Conservation (phyloP, 148 eudicot genomes). For the Dianthus caryophyllus region DNA sequence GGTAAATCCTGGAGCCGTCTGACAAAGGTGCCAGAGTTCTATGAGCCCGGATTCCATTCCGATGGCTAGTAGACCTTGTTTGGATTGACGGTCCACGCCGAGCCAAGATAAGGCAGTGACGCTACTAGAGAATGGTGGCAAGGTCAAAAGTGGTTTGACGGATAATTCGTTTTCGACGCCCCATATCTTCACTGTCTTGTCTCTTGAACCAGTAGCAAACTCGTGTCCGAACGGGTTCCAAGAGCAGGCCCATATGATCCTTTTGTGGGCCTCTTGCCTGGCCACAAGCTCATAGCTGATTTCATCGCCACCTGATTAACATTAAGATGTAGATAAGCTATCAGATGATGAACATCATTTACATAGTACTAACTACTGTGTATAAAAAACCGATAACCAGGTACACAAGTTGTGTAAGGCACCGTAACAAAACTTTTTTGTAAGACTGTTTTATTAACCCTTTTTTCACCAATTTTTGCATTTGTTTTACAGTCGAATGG, state of each 20-base stretch:
- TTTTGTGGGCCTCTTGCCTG: slow-evolving; percentile 87
- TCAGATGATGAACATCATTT: neutral
- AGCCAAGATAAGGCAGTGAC: slow-evolving; percentile 86
- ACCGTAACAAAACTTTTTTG: too few relatives aligned
- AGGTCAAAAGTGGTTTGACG: slow-evolving; percentile 49
- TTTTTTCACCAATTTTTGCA: too few relatives aligned
- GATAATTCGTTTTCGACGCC: slow-evolving; percentile 43
- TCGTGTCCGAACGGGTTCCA: slow-evolving; percentile 89
- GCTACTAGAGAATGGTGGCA: slow-evolving; percentile 62
- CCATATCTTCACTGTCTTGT: slow-evolving; percentile 90
- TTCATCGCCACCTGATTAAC: slow-evolving; percentile 45
- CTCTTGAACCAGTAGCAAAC: slow-evolving; percentile 93
- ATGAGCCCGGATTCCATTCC: slow-evolving; percentile 85
- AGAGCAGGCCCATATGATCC: slow-evolving; percentile 92
- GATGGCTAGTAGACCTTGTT: slow-evolving; percentile 63
- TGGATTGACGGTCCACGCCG: slow-evolving; percentile 47
- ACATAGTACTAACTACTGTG: too few relatives aligned
- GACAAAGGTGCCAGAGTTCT: slow-evolving; percentile 60
- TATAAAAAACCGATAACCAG: too few relatives aligned
- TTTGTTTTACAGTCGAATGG: too few relatives aligned
- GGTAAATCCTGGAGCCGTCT: slow-evolving; percentile 15
- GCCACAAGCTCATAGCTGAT: slow-evolving; percentile 49
- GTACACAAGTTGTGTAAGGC: too few relatives aligned
- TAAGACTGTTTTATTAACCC: too few relatives aligned
- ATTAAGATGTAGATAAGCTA: neutral